These are phyloP conservation scores for Thielaviopsis ethacetica DNA, from an alignment of 2,329 filamentous ascomycete species.

Conservation along the genomic window DNA sequence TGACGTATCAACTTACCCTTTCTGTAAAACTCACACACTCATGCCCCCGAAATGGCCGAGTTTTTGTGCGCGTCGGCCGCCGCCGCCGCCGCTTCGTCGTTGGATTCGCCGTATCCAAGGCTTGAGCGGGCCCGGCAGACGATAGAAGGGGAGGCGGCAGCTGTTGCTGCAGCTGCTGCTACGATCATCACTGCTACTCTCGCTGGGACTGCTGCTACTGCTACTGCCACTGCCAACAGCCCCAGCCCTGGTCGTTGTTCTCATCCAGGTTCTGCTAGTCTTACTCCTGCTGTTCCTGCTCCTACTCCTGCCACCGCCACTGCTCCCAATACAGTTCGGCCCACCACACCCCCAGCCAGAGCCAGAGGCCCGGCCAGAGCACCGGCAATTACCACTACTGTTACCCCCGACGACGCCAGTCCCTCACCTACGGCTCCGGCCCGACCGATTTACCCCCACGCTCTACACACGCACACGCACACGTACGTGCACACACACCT, in stretches of 20 bases:
- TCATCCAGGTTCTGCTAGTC: too few species aligned
- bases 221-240: neutral
- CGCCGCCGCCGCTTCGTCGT: neutral
- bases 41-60: constrained; percentile 2
- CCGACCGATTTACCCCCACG: neutral
- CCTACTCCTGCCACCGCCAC: too few species aligned
- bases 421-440: neutral
- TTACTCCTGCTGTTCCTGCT: too few species aligned
- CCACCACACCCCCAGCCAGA: neutral
- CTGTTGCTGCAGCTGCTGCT: neutral
- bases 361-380: neutral
- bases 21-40: too few species aligned
- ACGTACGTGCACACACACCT: neutral
- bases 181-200: neutral
- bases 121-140: neutral
- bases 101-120: constrained; percentile 6
- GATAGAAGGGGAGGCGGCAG: too few species aligned
- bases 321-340: neutral
- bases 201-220: neutral
- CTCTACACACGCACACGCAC: neutral
- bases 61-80: constrained; percentile 3
- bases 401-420: neutral
- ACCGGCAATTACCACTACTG: neutral
- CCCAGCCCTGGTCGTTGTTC: neutral
- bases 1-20: too few species aligned